Base-by-base conservation (phyloP, 306 rosid genomes). In the Fragaria vesca region DNA sequence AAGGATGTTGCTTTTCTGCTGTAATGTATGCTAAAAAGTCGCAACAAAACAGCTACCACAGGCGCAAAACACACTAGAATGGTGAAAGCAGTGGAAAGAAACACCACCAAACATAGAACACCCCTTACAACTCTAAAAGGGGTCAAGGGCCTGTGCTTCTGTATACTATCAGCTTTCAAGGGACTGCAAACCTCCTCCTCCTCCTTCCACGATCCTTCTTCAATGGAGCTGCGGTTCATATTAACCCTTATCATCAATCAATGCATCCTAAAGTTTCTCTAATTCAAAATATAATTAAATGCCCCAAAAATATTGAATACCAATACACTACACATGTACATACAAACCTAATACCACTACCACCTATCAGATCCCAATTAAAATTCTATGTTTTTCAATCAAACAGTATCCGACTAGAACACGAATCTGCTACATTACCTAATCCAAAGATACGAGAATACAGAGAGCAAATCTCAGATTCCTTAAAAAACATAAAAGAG, bases 31-130 rank as follows among this genome's bases (percentile, higher is more conserved):
- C 92, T 93, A 84, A 90, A 52, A 76, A 83, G 83, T 45, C 97
- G 82, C 73, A 91, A 69, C 21, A 68, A 71, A 26, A 84, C 84
- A 70, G 85, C 88, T 16, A 70, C 81, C 60, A 83, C 40, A 0
- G 97, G 97, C n/a, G 89, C 81, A 77, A 91, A 87, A 82, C 88
- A 96, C 61, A 83, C 93, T 75, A 96, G 74, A 76, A 89, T 86
- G 74, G 84, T 88, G 82, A 88, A 91, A 51, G 98, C 98, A 8
- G 99, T 93, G 0, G 97, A 91, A 67, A 96, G 75, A 83, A 86
- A 91, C 88, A 96, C 98, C 81, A 78, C 86, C 74, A 96, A 82
- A 74, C 99, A 96, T 62, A 87, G 20, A 70, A 91, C 24, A 58
- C 99, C 98, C 85, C 99, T 90, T 69, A 91, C 61, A 21, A 84